Conservation (phyloP, 345 rosid genomes). For the Cardiospermum halicacabum region DNA sequence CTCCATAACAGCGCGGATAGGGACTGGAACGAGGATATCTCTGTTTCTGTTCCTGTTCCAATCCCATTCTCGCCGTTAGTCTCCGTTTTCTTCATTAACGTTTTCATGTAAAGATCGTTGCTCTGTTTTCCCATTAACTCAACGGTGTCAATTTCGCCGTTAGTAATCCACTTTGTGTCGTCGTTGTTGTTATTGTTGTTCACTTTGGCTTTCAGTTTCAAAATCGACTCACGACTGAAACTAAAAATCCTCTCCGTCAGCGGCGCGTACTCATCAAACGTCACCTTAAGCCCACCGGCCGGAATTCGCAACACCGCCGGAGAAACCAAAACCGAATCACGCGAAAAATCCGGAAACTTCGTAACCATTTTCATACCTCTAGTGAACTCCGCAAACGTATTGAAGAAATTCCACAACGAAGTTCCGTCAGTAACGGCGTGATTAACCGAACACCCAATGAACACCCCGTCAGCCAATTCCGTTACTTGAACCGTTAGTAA, state of each 20-base stretch:
- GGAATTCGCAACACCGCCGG: conserved; percentile 62
- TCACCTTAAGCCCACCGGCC: conserved; percentile 66
- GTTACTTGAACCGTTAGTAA: conserved; percentile 85
- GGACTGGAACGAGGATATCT: conserved; percentile 89
- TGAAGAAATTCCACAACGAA: conserved; percentile 92
- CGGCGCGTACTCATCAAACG: conserved; percentile 62
- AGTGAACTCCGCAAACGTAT: conserved; percentile 68
- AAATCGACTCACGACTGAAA: conserved; percentile 65
- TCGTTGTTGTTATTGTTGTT: conserved; percentile 27
- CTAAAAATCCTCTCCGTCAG: conserved; percentile 79
- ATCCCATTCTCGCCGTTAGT: conserved; percentile 8
- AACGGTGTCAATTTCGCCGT: conserved; percentile 33
- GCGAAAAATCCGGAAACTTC: conserved; percentile 53
- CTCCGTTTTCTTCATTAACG: conserved; percentile 32
- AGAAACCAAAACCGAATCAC: conserved; percentile 61
- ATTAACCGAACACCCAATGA: conserved; percentile 68
- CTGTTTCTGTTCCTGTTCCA: no score
- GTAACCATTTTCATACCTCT: conserved; percentile 40
- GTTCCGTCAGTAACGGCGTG: conserved; percentile 89
- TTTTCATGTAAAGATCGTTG: conserved; percentile 46
- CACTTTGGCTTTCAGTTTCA: conserved; percentile 54
- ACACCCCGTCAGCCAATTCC: conserved; percentile 66
- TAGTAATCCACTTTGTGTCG: background rate
- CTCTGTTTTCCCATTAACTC: conserved; percentile 66
- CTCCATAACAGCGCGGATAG: conserved; percentile 74